Evolutionary conservation across 805 yeast genomes (phyloP).

Genomic region (Metschnikowia sp.): DNA sequence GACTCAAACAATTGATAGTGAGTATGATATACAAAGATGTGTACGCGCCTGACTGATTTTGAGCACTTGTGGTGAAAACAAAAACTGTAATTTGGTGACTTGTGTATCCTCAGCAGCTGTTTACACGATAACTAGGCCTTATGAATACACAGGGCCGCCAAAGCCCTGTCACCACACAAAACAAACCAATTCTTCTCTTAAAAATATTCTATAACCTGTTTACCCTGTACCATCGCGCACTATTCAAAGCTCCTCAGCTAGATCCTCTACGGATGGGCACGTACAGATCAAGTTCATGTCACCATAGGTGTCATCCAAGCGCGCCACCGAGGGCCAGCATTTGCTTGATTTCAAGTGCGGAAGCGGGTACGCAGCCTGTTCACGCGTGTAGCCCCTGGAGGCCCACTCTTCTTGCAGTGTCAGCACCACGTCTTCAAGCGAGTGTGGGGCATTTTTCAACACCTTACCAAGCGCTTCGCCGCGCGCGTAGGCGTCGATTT

Average conservation of each 20-base stretch:
- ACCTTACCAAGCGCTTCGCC: slow-evolving; percentile 66
- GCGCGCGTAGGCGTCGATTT: slow-evolving; percentile 68
- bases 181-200: no score
- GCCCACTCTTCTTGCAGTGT: slow-evolving; percentile 69
- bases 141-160: no score
- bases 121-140: no score
- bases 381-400: slow-evolving; percentile 83
- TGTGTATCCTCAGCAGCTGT: no score
- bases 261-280: slow-evolving; percentile 82
- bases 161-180: no score
- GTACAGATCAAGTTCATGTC: slow-evolving; percentile 91
- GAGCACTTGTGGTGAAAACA: background rate
- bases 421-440: slow-evolving; percentile 69
- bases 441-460: slow-evolving; percentile 89
- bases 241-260: slow-evolving; percentile 33
- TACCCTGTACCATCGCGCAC: background rate
- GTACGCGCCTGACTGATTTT: background rate
- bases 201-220: no score
- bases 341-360: slow-evolving; percentile 69
- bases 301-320: slow-evolving; percentile 93
- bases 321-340: slow-evolving; percentile 93
- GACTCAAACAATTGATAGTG: background rate
- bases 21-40: background rate
- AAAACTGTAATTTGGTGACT: no score
- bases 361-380: slow-evolving; percentile 89